Evolutionary conservation across 1,139 yeast species (phyloP).

Genomic region (Oligophagozyma castellii): DNA sequence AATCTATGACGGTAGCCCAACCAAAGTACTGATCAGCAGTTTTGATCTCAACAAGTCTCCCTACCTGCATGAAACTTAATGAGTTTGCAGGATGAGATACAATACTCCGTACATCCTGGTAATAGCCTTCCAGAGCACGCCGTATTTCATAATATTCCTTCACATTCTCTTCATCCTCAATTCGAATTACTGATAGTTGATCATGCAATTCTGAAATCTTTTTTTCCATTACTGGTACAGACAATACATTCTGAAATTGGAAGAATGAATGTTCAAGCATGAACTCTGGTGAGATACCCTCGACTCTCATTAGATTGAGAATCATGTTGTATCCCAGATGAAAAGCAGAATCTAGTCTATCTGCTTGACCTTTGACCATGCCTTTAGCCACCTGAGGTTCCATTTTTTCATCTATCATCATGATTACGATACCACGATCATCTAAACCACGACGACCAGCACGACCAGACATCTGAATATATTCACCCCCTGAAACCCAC

Average conservation of each 20-base stretch:
- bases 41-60: slow-evolving; percentile 64
- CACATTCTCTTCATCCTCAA: slow-evolving; percentile 64
- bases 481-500: slow-evolving; percentile 99
- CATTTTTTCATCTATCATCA: slow-evolving; percentile 99
- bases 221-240: slow-evolving; percentile 73
- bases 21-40: slow-evolving; percentile 52
- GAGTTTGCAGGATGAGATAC: slow-evolving; percentile 88
- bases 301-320: slow-evolving; percentile 87
- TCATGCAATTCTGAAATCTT: slow-evolving; percentile 41
- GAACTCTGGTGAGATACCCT: slow-evolving; percentile 94
- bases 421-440: slow-evolving; percentile 95
- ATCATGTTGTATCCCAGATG: slow-evolving; percentile 96
- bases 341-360: slow-evolving; percentile 89
- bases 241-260: slow-evolving; percentile 87
- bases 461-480: slow-evolving; percentile 98
- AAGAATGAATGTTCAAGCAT: slow-evolving; percentile 90
- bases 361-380: slow-evolving; percentile 98
- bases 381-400: slow-evolving; percentile 98
- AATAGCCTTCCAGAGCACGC: slow-evolving; percentile 55
- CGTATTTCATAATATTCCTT: slow-evolving; percentile 74
- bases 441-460: slow-evolving; percentile 99
- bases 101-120: slow-evolving; percentile 66
- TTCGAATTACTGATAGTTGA: slow-evolving; percentile 33
- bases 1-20: slow-evolving; percentile 85
- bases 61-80: slow-evolving; percentile 74